phyloP scores from a whole-genome alignment of 2,329 filamentous ascomycete genomes.

The Calonectria pseudoreteaudii region DNA sequence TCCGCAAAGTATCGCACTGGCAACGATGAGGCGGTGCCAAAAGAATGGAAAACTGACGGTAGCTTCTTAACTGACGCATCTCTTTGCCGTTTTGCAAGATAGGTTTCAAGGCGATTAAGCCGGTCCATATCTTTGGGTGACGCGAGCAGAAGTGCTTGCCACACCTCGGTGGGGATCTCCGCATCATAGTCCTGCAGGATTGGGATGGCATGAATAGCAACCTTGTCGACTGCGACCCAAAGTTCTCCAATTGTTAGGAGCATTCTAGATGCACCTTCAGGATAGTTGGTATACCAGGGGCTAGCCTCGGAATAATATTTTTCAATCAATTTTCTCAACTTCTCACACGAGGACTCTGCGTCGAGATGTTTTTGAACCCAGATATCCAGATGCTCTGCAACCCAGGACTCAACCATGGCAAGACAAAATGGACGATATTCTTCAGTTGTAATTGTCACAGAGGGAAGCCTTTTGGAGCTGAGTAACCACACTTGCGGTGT shows the following conservation, averaged over 20 bases:
- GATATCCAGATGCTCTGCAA: slow-evolving; percentile 49
- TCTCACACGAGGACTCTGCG: slow-evolving; percentile 38
- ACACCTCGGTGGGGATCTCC: slow-evolving; percentile 52
- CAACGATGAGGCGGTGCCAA: slow-evolving; percentile 31
- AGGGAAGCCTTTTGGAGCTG: background rate
- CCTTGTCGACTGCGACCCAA: slow-evolving; percentile 68
- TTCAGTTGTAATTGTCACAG: background rate
- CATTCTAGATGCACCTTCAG: slow-evolving; percentile 65
- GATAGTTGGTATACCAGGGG: slow-evolving; percentile 51
- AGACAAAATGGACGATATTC: slow-evolving; percentile 39
- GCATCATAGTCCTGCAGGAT: slow-evolving; percentile 61
- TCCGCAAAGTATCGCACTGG: slow-evolving; percentile 30
- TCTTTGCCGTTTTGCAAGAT: slow-evolving; percentile 42
- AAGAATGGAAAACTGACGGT: slow-evolving; percentile 33
- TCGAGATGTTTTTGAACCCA: slow-evolving; percentile 53
- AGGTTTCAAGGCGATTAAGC: slow-evolving; percentile 58
- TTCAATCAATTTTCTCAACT: slow-evolving; percentile 48
- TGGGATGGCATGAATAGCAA: slow-evolving; percentile 51
- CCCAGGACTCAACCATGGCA: slow-evolving; percentile 62
- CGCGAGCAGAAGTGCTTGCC: slow-evolving; percentile 60
- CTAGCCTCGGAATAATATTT: slow-evolving; percentile 49
- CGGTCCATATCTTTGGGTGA: slow-evolving; percentile 57
- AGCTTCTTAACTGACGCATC: background rate
- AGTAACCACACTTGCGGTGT: background rate
- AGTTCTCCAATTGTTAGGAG: slow-evolving; percentile 67